These are phyloP conservation scores for Athelia psychrophila DNA, from an alignment of 1,284 basidiomycete genomes.

Conservation along the genomic window DNA sequence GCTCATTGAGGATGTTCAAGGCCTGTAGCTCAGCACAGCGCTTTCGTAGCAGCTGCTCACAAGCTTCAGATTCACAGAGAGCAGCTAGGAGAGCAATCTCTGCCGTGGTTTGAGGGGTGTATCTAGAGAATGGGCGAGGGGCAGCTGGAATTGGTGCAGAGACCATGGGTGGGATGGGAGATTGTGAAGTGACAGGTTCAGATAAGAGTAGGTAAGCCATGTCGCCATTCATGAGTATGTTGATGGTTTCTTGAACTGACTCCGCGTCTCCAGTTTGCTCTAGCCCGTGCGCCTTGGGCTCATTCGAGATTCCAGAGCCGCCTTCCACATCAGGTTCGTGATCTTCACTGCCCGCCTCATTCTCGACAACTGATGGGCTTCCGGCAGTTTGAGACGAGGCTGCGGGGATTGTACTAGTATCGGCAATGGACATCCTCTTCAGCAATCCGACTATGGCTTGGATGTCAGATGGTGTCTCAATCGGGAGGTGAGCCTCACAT, in stretches of 20 bases:
- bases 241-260: background rate
- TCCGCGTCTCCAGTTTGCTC: background rate
- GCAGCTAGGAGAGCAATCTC: background rate
- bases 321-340: background rate
- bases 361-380: background rate
- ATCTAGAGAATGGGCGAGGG: background rate
- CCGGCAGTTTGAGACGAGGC: no score
- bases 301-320: background rate
- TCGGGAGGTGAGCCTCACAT: constrained; percentile 1
- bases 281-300: background rate
- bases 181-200: background rate
- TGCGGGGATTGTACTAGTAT: background rate
- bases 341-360: no score
- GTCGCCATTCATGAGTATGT: background rate
- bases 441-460: background rate
- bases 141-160: background rate
- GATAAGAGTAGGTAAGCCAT: background rate
- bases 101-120: background rate
- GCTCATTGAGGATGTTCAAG: constrained; percentile 1
- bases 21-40: constrained; percentile 1
- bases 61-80: background rate
- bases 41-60: background rate
- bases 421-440: background rate
- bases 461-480: background rate
- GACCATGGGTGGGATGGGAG: background rate